phyloP scores from a whole-genome alignment of 352 stramenopile species.

The Halophytophthora batemanensis region DNA sequence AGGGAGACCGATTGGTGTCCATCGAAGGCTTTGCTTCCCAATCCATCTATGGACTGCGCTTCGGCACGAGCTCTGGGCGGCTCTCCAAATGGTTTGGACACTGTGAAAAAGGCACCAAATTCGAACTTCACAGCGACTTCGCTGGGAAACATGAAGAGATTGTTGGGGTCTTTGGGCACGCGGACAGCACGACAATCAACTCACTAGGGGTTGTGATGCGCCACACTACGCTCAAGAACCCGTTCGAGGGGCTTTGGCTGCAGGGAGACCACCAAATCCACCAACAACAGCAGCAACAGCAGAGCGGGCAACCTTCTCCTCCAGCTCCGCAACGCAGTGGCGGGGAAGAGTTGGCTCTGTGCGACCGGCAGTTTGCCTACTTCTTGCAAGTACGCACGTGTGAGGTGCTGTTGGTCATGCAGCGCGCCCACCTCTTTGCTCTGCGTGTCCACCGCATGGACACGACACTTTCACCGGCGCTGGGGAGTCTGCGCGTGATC shows the following conservation, averaged over 20 bases:
- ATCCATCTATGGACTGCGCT: constrained; percentile 63
- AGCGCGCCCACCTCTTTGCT: constrained; percentile 56
- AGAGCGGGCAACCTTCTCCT: constrained; percentile 5
- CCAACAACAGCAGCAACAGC: background rate
- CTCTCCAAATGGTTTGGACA: constrained; percentile 80
- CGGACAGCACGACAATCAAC: constrained; percentile 60
- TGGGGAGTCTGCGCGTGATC: constrained; percentile 44
- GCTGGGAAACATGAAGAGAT: constrained; percentile 58
- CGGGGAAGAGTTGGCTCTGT: constrained; percentile 31
- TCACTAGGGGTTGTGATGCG: constrained; percentile 62
- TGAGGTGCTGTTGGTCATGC: constrained; percentile 60
- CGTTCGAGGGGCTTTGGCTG: constrained; percentile 80
- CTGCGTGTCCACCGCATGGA: constrained; percentile 41
- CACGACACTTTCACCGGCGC: constrained; percentile 18
- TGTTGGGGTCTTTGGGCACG: constrained; percentile 62
- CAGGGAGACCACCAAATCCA: constrained; percentile 22
- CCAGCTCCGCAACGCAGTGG: constrained; percentile 7
- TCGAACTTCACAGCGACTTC: constrained; percentile 61
- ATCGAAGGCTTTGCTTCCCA: constrained; percentile 76
- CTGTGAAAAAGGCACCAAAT: constrained; percentile 63
- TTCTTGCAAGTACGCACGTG: constrained; percentile 78
- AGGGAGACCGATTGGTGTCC: constrained; percentile 53
- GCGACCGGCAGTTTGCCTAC: constrained; percentile 75
- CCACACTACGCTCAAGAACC: constrained; percentile 64
- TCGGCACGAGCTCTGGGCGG: constrained; percentile 48